Percentiles rank a stretch among this genome's conserved stretches.
These are phyloP conservation scores for Mimosa bimucronata DNA, from an alignment of 306 rosid genomes.

Conservation along the genomic window DNA sequence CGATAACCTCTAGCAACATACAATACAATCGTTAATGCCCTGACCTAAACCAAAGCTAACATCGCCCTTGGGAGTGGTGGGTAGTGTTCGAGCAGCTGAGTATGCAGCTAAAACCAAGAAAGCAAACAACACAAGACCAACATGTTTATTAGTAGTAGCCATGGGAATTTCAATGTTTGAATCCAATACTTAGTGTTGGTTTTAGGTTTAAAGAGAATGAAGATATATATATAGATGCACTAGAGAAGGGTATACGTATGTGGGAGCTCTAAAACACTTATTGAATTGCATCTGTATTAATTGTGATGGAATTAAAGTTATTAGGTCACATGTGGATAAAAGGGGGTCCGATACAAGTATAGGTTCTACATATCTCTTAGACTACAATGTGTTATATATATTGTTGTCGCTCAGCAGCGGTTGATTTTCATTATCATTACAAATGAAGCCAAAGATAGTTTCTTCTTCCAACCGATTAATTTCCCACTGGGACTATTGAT, in stretches of 20 bases:
- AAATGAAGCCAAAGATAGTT: not conserved
- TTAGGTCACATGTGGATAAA: not conserved
- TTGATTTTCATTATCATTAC: constrained; percentile 9
- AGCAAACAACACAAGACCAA: constrained; percentile 37
- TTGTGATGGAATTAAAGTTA: constrained; percentile 16
- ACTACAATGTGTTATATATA: constrained; percentile 45
- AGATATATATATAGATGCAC: constrained; percentile 40
- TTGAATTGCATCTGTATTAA: not conserved
- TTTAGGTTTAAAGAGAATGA: constrained; percentile 3
- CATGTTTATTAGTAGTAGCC: constrained; percentile 45
- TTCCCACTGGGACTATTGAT: not conserved
- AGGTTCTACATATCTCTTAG: constrained; percentile 20
- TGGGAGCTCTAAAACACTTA: constrained; percentile 32
- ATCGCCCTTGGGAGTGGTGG: constrained; percentile 32
- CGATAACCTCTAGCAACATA: no score
- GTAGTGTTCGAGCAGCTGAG: constrained; percentile 59
- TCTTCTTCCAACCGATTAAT: constrained; percentile 13
- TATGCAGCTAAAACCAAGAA: constrained; percentile 46
- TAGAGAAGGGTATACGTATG: not conserved
- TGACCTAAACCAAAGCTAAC: constrained; percentile 24
- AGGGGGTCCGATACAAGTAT: constrained; percentile 15
- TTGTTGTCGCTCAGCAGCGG: constrained; percentile 50
- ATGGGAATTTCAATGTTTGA: constrained; percentile 31
- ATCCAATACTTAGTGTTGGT: constrained; percentile 10
- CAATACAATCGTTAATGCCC: constrained; percentile 30